These are phyloP conservation scores for Fragilaria radians DNA, from an alignment of 108 stramenopile genomes.

Conservation along the genomic window DNA sequence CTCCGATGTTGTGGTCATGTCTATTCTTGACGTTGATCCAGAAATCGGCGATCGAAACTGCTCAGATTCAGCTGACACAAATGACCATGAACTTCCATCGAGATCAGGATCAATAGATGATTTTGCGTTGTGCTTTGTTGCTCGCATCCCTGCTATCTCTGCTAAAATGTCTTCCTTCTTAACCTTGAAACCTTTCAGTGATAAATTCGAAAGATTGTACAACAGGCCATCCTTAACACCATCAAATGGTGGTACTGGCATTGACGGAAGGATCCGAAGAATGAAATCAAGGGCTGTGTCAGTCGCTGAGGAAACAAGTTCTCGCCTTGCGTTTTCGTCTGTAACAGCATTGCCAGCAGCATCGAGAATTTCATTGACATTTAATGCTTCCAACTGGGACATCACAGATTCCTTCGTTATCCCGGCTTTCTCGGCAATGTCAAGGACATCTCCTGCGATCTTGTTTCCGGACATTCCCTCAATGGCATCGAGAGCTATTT, in stretches of 20 bases:
- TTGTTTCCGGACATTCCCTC: slow-evolving; percentile 75
- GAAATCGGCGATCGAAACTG: neutral
- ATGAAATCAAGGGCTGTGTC: slow-evolving; percentile 85
- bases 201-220: slow-evolving; percentile 76
- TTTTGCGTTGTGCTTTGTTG: slow-evolving; percentile 25
- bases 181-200: slow-evolving; percentile 85
- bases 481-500: slow-evolving; percentile 74
- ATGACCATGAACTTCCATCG: neutral
- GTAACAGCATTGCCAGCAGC: slow-evolving; percentile 68
- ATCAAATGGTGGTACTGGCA: slow-evolving; percentile 84
- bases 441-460: slow-evolving; percentile 52
- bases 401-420: slow-evolving; percentile 73
- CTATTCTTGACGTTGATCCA: slow-evolving; percentile 11
- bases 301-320: slow-evolving; percentile 72
- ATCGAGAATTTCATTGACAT: slow-evolving; percentile 73
- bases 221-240: slow-evolving; percentile 83
- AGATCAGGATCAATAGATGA: neutral
- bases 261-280: slow-evolving; percentile 71
- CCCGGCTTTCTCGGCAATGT: slow-evolving; percentile 74
- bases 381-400: slow-evolving; percentile 60
- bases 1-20: slow-evolving; percentile 10
- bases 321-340: slow-evolving; percentile 66
- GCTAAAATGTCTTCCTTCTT: slow-evolving; percentile 80
- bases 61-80: neutral
- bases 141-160: slow-evolving; percentile 84